These are phyloP conservation scores for Trichosanthes cucumerina DNA, from an alignment of 306 rosid genomes.

Conservation along the genomic window DNA sequence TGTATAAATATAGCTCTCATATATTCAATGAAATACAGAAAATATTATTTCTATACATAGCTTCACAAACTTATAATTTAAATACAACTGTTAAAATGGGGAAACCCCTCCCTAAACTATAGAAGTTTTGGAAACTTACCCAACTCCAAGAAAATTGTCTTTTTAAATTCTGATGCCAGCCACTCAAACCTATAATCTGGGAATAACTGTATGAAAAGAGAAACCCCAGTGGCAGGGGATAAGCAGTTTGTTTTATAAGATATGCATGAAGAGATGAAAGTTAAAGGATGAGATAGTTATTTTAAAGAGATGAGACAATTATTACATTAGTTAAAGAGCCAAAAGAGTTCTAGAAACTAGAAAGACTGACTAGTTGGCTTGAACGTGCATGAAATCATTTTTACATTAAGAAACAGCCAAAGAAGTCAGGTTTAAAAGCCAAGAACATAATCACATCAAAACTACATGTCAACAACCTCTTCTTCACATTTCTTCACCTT, in stretches of 20 bases:
- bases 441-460: not conserved
- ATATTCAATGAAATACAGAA: no score
- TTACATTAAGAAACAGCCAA: not conserved
- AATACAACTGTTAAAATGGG: not conserved
- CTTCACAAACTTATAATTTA: not conserved
- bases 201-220: constrained; percentile 39
- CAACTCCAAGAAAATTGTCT: constrained; percentile 51
- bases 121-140: constrained; percentile 39
- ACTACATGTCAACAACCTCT: not conserved
- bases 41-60: no score
- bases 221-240: not conserved
- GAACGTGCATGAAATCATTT: not conserved
- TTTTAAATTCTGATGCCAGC: constrained; percentile 51
- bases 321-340: not conserved
- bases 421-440: not conserved
- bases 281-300: not conserved
- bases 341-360: not conserved
- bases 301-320: not conserved
- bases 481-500: not conserved
- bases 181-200: constrained; percentile 78
- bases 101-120: not conserved
- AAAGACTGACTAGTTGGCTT: not conserved
- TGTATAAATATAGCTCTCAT: no score
- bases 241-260: not conserved
- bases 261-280: not conserved